phyloP scores from a whole-genome alignment of 257 asterid species.

The Voacanga thouarsii region DNA sequence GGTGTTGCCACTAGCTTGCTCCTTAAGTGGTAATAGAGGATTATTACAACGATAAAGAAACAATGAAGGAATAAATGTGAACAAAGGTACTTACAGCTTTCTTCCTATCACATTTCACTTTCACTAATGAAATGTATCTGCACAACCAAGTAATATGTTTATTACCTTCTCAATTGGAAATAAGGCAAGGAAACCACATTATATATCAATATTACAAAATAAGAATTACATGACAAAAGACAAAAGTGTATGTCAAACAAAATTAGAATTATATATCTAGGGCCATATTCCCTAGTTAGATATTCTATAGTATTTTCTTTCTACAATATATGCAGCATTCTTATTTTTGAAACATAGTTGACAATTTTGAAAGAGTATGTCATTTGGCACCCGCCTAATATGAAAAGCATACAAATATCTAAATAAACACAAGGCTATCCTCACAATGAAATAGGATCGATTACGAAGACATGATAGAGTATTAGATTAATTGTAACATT shows the following conservation, averaged over 20 bases:
- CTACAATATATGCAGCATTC: background rate
- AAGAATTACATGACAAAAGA: background rate
- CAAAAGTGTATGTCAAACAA: background rate
- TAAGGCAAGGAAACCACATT: background rate
- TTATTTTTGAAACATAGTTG: background rate
- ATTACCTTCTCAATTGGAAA: background rate
- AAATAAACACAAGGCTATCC: background rate
- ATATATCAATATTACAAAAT: background rate
- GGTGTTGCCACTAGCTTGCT: background rate
- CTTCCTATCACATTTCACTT: constrained; percentile 50
- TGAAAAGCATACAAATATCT: background rate
- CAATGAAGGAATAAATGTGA: background rate
- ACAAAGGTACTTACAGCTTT: constrained; percentile 36
- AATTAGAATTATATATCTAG: background rate
- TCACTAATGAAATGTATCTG: constrained; percentile 69
- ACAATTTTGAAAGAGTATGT: background rate
- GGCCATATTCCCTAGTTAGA: background rate
- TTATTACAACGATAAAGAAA: background rate
- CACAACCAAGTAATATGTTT: constrained; percentile 8
- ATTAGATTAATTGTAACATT: background rate
- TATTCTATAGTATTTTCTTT: too few species aligned
- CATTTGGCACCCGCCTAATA: background rate
- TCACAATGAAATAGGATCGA: background rate
- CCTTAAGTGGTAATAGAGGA: constrained; percentile 5
- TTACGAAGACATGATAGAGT: background rate